Evolutionary conservation across 225 moss, liverwort and hornwort genomes (phyloP).

Genomic region (Polytrichum formosum): DNA sequence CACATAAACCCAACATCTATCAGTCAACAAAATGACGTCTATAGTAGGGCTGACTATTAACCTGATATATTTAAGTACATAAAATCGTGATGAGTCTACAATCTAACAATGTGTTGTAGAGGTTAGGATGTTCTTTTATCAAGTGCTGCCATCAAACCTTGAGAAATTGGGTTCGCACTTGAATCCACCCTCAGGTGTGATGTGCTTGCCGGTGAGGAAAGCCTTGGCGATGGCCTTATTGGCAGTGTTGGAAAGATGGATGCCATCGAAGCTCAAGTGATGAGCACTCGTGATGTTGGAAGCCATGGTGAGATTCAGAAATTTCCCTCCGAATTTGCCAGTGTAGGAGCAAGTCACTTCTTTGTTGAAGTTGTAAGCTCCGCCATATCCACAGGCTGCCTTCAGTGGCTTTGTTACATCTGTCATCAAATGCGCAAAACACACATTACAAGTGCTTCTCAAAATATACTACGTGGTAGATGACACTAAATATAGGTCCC

Average conservation of each 20-base stretch:
- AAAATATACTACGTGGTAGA: too few species aligned
- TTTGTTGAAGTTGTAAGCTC: slow-evolving; percentile 34
- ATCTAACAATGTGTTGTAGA: too few species aligned
- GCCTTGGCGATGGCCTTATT: slow-evolving; percentile 33
- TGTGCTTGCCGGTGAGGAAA: slow-evolving; percentile 34
- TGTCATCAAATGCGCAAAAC: background rate
- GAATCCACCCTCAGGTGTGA: slow-evolving; percentile 30
- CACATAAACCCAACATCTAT: too few species aligned
- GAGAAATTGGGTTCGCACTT: slow-evolving; percentile 31
- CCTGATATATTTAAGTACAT: too few species aligned
- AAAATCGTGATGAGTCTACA: too few species aligned
- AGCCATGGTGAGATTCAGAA: slow-evolving; percentile 24
- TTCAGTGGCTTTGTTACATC: slow-evolving; percentile 26
- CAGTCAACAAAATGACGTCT: too few species aligned
- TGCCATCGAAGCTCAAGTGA: slow-evolving; percentile 44
- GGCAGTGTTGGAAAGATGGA: slow-evolving; percentile 36
- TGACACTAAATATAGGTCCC: too few species aligned
- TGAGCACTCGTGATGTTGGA: slow-evolving; percentile 15
- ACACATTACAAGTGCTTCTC: too few species aligned
- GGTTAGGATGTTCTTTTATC: background rate
- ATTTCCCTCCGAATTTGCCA: slow-evolving; percentile 17
- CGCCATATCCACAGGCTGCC: slow-evolving; percentile 54
- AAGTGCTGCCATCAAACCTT: slow-evolving; percentile 17
- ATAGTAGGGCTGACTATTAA: too few species aligned
- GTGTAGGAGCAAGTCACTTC: slow-evolving; percentile 24